phyloP scores from a whole-genome alignment of 768 basidiomycete species.

The Panus rudis region DNA sequence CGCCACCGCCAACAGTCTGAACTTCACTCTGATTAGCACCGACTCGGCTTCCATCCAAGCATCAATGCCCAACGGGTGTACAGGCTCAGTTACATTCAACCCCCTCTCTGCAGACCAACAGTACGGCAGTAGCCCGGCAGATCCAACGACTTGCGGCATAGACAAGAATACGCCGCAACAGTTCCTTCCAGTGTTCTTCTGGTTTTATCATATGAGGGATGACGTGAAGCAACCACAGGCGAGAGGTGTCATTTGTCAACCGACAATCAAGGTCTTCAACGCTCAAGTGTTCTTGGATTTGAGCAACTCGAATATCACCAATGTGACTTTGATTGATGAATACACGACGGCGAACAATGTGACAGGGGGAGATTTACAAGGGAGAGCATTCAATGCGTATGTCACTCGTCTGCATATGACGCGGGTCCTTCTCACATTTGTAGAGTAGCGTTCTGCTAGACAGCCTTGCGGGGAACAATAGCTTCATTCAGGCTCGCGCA shows the following conservation, averaged over 20 bases:
- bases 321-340: constrained; percentile 27
- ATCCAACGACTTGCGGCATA: constrained; percentile 25
- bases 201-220: constrained; percentile 42
- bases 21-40: constrained; percentile 12
- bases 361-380: constrained; percentile 36
- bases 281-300: constrained; percentile 39
- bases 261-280: constrained; percentile 37
- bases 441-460: constrained; percentile 13
- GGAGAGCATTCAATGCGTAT: constrained; percentile 56
- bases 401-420: constrained; percentile 6
- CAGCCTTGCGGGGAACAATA: constrained; percentile 23
- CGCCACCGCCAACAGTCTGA: constrained; percentile 25
- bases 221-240: constrained; percentile 29
- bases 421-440: not conserved
- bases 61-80: constrained; percentile 44
- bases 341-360: constrained; percentile 41
- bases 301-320: constrained; percentile 33
- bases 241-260: constrained; percentile 50
- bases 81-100: constrained; percentile 29
- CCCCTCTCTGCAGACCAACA: constrained; percentile 34
- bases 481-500: constrained; percentile 47
- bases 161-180: constrained; percentile 22
- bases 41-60: constrained; percentile 32
- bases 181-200: constrained; percentile 62
- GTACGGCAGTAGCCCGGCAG: constrained; percentile 38